These are phyloP conservation scores for Ophiostoma triangulosporum DNA, from an alignment of 2,329 filamentous ascomycete genomes.

Conservation along the genomic window DNA sequence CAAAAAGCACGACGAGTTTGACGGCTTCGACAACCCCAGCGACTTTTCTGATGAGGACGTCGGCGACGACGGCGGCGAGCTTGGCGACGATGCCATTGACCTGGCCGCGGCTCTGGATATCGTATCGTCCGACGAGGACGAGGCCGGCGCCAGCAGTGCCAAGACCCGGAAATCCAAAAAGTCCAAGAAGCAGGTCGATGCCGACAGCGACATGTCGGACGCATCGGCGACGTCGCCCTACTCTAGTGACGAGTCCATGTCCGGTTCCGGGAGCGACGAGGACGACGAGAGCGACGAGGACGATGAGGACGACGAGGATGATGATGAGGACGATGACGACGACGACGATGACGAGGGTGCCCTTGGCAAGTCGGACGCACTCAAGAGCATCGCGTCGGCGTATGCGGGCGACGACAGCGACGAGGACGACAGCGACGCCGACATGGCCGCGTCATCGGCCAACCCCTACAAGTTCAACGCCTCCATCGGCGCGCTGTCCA, in stretches of 20 bases:
- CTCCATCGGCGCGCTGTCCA: neutral
- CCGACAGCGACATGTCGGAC: conserved; percentile 14
- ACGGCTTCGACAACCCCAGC: conserved; percentile 32
- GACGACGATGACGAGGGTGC: neutral
- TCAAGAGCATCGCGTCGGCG: conserved; percentile 56
- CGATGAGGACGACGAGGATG: neutral
- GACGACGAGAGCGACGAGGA: conserved; percentile 1
- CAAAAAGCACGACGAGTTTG: conserved; percentile 35
- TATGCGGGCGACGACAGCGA: conserved; percentile 39
- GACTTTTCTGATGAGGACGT: conserved; percentile 18
- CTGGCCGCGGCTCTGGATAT: conserved; percentile 44
- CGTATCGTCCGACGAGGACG: conserved; percentile 37
- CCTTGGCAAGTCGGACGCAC: conserved; percentile 29
- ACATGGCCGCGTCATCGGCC: conserved; percentile 24
- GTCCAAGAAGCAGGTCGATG: conserved; percentile 35
- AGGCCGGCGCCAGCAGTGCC: conserved; percentile 23
- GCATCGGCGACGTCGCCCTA: conserved; percentile 24
- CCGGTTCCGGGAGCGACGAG: conserved; percentile 14
- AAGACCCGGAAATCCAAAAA: conserved; percentile 21
- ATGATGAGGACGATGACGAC: neutral
- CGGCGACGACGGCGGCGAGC: conserved; percentile 37
- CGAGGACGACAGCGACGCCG: conserved; percentile 29
- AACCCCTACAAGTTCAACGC: conserved; percentile 9
- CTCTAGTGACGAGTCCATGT: conserved; percentile 19
- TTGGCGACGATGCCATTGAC: conserved; percentile 46